Conservation (phyloP, 768 basidiomycete species). For the Mycena alexandri region DNA sequence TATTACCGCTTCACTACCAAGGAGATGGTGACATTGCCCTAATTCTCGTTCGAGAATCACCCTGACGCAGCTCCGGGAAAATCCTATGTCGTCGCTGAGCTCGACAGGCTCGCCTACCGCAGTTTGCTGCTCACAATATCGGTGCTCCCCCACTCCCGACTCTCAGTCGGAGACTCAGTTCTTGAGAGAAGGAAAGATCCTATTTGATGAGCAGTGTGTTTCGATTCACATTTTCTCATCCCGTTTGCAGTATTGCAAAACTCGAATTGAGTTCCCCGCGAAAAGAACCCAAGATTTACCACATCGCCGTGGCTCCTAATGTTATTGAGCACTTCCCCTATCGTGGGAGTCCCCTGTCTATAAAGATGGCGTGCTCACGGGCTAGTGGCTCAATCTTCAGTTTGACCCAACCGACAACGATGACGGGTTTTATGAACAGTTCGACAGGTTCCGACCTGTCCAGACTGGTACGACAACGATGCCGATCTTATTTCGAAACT, state of each 20-base stretch:
- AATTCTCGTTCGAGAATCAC: slow-evolving; percentile 5
- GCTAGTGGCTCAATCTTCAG: too few species aligned
- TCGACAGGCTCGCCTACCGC: neutral
- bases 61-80: neutral
- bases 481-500: too few species aligned
- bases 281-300: neutral
- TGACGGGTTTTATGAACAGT: too few species aligned
- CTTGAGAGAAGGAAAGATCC: neutral
- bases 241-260: neutral
- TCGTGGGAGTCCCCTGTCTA: too few species aligned
- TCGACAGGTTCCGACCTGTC: too few species aligned
- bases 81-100: slow-evolving; percentile 6
- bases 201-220: neutral
- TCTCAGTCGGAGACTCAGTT: neutral
- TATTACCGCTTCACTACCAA: neutral
- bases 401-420: too few species aligned
- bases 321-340: too few species aligned
- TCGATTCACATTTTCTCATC: neutral
- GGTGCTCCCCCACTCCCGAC: neutral
- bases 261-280: neutral
- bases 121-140: slow-evolving; percentile 7
- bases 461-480: too few species aligned
- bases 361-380: too few species aligned
- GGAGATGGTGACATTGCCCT: slow-evolving; percentile 15
- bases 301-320: too few species aligned